A percentile compares a stretch with the other conserved stretches of the same genome.
These are phyloP conservation scores for Cystoderma amianthinum DNA, from an alignment of 768 basidiomycete genomes.

Conservation along the genomic window DNA sequence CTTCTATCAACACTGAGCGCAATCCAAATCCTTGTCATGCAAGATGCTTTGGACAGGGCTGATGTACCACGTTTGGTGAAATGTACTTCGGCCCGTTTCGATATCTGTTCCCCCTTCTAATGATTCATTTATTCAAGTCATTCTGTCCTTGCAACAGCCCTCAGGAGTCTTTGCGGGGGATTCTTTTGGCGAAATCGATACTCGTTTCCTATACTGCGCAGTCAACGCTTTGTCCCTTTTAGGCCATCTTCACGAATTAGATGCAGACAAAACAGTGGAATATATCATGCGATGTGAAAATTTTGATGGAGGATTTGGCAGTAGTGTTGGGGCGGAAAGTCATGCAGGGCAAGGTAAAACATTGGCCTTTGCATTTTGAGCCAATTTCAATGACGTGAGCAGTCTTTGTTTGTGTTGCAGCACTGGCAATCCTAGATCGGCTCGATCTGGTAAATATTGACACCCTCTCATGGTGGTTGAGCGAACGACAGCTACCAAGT, in stretches of 20 bases:
- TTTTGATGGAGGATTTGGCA: conserved; percentile 95
- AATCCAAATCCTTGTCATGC: conserved; percentile 85
- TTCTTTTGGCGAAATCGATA: conserved; percentile 85
- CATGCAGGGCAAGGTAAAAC: conserved; percentile 82
- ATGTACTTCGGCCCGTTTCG: too few relatives aligned
- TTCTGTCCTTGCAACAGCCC: conserved; percentile 76
- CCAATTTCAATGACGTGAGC: background rate
- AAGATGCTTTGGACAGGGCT: conserved; percentile 70
- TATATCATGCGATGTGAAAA: conserved; percentile 81
- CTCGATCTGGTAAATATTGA: conserved; percentile 74
- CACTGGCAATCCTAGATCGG: conserved; percentile 81
- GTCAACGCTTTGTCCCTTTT: conserved; percentile 78
- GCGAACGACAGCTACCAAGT: conserved; percentile 87
- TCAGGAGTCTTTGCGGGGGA: conserved; percentile 92
- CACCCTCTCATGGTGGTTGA: conserved; percentile 89
- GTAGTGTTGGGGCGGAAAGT: conserved; percentile 78
- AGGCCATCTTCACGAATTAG: conserved; percentile 62
- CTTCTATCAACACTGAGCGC: conserved; percentile 83
- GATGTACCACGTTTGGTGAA: conserved; percentile 64
- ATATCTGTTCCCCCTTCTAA: background rate
- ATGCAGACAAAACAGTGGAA: conserved; percentile 56
- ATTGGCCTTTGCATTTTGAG: background rate
- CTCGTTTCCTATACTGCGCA: conserved; percentile 88
- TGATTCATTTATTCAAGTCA: conserved; percentile 57
- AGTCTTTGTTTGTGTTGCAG: conserved; percentile 90